Conservation (phyloP, 768 basidiomycete species). For the Hygrophorus russula region DNA sequence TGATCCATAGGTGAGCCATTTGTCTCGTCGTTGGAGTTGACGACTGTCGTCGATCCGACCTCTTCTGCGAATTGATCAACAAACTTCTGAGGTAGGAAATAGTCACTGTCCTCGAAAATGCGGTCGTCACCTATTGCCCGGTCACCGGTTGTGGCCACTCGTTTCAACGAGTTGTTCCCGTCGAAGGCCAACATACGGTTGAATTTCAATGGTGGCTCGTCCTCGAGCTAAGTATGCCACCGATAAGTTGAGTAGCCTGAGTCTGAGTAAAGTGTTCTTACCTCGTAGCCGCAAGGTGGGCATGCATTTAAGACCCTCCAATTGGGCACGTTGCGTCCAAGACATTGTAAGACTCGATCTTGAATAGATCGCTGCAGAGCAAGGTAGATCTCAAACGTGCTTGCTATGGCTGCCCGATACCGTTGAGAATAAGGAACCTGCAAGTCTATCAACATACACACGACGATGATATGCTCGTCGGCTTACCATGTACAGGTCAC, state of each 20-base stretch:
- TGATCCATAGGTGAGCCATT: no score
- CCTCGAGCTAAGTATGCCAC: slow-evolving; percentile 8
- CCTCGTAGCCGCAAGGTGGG: slow-evolving; percentile 15
- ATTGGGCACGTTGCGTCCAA: slow-evolving; percentile 10
- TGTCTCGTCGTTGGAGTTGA: neutral
- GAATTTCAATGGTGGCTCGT: slow-evolving; percentile 12
- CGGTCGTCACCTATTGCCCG: slow-evolving; percentile 1
- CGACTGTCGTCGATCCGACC: neutral
- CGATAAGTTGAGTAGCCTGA: no score
- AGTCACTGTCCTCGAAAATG: slow-evolving; percentile 3
- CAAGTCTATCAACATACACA: neutral
- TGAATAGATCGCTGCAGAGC: slow-evolving; percentile 6
- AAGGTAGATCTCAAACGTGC: slow-evolving; percentile 14
- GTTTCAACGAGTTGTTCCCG: slow-evolving; percentile 16
- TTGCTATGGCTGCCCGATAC: slow-evolving; percentile 9
- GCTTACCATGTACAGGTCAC: slow-evolving; percentile 14
- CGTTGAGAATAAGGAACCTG: slow-evolving; percentile 14
- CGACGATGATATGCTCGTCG: neutral
- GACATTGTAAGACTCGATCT: slow-evolving; percentile 3
- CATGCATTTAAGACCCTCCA: slow-evolving; percentile 17
- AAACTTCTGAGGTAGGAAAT: slow-evolving; percentile 1
- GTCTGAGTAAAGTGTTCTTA: neutral
- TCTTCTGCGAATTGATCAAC: slow-evolving; percentile 2
- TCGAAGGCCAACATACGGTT: slow-evolving; percentile 14
- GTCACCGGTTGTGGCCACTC: slow-evolving; percentile 7